phyloP scores from a whole-genome alignment of 768 basidiomycete genomes.

The Trametes coccinea region DNA sequence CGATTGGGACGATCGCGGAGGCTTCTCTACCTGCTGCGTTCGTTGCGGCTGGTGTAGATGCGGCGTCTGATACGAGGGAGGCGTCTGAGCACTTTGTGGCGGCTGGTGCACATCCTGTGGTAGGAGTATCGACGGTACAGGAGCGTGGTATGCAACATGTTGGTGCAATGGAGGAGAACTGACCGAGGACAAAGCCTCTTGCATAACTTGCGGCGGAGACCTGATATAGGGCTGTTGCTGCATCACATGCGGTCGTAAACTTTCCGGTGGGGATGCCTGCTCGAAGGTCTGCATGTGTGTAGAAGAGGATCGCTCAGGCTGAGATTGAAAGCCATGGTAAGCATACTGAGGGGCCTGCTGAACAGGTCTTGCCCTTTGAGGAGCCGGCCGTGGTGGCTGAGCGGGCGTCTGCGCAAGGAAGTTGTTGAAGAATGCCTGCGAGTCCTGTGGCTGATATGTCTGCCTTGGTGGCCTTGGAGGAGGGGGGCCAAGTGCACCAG shows the following conservation, averaged over 20 bases:
- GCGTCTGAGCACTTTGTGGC: not conserved
- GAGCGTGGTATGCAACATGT: not conserved
- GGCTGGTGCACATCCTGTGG: not conserved
- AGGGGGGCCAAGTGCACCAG: constrained; percentile 63
- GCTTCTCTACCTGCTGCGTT: not conserved
- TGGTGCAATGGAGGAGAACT: not conserved
- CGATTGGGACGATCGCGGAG: not conserved
- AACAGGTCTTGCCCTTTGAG: not conserved
- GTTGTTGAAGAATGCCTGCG: constrained; percentile 61
- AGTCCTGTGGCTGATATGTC: constrained; percentile 56
- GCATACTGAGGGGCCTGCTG: not conserved
- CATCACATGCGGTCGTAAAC: not conserved
- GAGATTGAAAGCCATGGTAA: not conserved
- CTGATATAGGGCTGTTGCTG: not conserved
- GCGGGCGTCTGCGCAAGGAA: constrained; percentile 60
- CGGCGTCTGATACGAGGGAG: not conserved
- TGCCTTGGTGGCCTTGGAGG: constrained; percentile 32
- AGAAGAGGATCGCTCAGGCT: not conserved
- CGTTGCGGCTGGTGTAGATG: not conserved
- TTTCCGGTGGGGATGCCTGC: not conserved
- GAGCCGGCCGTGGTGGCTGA: constrained; percentile 36
- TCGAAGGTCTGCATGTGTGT: constrained; percentile 13
- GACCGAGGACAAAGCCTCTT: not conserved
- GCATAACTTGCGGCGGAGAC: not conserved
- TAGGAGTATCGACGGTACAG: not conserved